Evolutionary conservation across 495 filamentous ascomycete genomes (phyloP).

Genomic region (Bryoglossum gracile): DNA sequence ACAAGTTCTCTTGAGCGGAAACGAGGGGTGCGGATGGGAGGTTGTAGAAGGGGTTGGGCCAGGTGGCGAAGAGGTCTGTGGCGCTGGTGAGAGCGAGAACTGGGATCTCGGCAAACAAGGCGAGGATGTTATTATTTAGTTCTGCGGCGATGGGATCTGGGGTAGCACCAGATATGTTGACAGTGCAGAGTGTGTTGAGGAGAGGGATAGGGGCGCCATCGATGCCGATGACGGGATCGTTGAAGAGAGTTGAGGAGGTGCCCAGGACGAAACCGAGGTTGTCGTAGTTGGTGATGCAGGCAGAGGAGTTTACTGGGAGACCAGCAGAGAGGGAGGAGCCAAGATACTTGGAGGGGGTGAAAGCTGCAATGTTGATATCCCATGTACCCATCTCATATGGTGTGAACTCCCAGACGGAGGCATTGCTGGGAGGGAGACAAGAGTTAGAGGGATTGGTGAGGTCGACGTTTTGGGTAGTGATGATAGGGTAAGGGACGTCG

Average conservation of each 20-base stretch:
- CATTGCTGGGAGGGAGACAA: slow-evolving; percentile 28
- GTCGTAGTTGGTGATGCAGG: slow-evolving; percentile 73
- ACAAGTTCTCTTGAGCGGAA: slow-evolving; percentile 20
- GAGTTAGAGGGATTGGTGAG: slow-evolving; percentile 23
- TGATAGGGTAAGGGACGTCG: slow-evolving; percentile 38
- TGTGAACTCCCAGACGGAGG: slow-evolving; percentile 35
- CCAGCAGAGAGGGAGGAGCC: slow-evolving; percentile 71
- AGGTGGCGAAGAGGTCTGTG: slow-evolving; percentile 28
- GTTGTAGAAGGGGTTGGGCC: slow-evolving; percentile 38
- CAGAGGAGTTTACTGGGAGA: slow-evolving; percentile 30
- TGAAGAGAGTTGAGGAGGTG: slow-evolving; percentile 81
- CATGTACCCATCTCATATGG: slow-evolving; percentile 42
- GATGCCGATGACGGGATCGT: slow-evolving; percentile 37
- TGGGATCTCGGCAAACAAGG: slow-evolving; percentile 5
- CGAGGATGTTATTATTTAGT: slow-evolving; percentile 13
- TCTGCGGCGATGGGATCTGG: slow-evolving; percentile 9
- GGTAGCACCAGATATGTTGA: background rate
- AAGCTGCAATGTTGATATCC: slow-evolving; percentile 44
- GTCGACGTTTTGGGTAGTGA: slow-evolving; percentile 29
- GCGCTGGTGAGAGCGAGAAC: background rate
- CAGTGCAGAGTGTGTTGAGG: slow-evolving; percentile 4
- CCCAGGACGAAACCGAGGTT: slow-evolving; percentile 79
- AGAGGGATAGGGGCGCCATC: background rate
- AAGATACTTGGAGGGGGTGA: slow-evolving; percentile 62
- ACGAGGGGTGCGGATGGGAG: slow-evolving; percentile 23